Conservation (phyloP, 2,329 filamentous ascomycete genomes). For the Ceratocystis colombiana region DNA sequence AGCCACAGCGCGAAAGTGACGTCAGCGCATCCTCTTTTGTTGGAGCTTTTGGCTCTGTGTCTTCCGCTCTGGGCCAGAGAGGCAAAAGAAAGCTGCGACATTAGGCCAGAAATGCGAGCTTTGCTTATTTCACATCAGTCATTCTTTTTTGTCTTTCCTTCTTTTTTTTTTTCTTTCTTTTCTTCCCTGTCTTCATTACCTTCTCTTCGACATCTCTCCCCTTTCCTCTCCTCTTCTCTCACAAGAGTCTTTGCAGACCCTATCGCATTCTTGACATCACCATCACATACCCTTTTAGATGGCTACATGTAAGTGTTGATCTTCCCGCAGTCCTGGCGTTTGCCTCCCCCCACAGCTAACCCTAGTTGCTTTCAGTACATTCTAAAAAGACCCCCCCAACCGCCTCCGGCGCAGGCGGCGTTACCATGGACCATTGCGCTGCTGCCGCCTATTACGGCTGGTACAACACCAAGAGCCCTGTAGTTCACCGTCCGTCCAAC, state of each 20-base stretch:
- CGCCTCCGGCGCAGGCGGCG: conserved; percentile 14
- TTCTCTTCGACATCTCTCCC: not conserved
- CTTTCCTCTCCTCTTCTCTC: not conserved
- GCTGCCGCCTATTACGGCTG: conserved; percentile 61
- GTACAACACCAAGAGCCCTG: conserved; percentile 49
- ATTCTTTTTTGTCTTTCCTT: not conserved
- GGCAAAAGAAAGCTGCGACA: conserved; percentile 9
- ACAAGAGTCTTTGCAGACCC: not conserved
- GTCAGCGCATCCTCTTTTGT: not conserved
- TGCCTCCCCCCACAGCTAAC: not conserved
- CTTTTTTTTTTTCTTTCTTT: not conserved
- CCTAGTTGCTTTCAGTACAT: not conserved
- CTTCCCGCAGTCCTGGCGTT: not conserved
- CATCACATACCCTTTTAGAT: not conserved
- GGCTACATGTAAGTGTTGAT: conserved; percentile 10
- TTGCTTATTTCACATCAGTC: conserved; percentile 9
- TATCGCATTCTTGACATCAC: not conserved
- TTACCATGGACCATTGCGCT: conserved; percentile 33
- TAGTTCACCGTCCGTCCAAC: conserved; percentile 42
- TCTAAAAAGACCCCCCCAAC: conserved; percentile 7
- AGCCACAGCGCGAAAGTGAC: conserved; percentile 3
- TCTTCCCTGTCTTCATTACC: not conserved
- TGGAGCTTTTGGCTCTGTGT: conserved; percentile 9
- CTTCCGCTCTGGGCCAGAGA: conserved; percentile 14
- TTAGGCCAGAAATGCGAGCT: not conserved